Evolutionary conservation across 352 stramenopile genomes (phyloP).

Genomic region (Lagenidium giganteum): DNA sequence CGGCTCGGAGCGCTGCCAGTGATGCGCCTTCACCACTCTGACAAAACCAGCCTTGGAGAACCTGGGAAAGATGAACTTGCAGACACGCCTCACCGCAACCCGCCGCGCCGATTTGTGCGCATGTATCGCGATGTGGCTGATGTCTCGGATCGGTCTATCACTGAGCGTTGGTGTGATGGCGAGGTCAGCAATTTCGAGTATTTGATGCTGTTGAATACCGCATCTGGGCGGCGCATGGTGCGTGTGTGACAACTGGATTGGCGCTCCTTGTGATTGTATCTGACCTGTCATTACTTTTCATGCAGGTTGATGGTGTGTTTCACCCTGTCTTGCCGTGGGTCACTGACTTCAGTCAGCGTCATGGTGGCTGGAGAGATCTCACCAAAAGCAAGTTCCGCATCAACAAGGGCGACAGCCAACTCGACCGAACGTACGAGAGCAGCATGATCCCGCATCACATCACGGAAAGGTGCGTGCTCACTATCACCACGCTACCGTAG

Average conservation of each 20-base stretch:
- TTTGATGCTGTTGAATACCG: conserved; percentile 89
- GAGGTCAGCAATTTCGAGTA: conserved; percentile 93
- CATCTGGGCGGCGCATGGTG: conserved; percentile 82
- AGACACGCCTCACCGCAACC: background rate
- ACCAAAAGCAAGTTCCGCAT: conserved; percentile 93
- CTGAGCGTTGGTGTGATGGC: conserved; percentile 85
- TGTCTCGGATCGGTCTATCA: conserved; percentile 39
- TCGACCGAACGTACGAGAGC: conserved; percentile 88
- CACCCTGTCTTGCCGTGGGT: conserved; percentile 97
- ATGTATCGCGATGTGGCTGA: conserved; percentile 14
- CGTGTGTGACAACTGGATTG: background rate
- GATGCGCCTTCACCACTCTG: no score
- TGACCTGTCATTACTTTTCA: background rate
- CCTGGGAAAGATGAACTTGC: background rate
- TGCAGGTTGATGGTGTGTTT: conserved; percentile 68
- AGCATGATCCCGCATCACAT: conserved; percentile 91
- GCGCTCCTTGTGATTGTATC: background rate
- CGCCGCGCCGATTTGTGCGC: background rate
- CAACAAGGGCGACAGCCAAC: conserved; percentile 92
- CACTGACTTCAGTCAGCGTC: conserved; percentile 77
- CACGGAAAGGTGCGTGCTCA: conserved; percentile 69
- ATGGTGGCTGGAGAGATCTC: conserved; percentile 83
- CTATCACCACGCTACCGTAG: background rate
- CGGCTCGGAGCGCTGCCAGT: conserved; percentile 35
- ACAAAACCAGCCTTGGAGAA: conserved; percentile 3